Percentiles rank a stretch among this genome's conserved stretches.
Conservation (phyloP, 169 alveolate genomes). For the Theileria equi region DNA sequence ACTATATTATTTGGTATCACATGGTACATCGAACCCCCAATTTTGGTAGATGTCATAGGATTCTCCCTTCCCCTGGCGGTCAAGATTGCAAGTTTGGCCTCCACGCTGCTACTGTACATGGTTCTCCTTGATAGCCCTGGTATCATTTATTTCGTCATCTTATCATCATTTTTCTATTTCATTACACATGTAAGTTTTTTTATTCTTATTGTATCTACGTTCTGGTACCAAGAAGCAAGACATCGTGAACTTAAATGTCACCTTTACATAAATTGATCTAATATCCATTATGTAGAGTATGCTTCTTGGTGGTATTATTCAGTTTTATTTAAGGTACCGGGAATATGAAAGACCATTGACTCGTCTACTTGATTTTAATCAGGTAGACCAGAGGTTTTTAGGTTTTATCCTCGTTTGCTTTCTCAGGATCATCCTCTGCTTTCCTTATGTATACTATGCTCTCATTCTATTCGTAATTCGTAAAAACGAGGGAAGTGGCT, state of each 20-base stretch:
- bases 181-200: slow-evolving; percentile 37
- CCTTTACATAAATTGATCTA: not conserved
- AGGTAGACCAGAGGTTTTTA: not conserved
- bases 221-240: not conserved
- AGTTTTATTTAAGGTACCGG: not conserved
- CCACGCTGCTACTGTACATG: slow-evolving; percentile 19
- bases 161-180: slow-evolving; percentile 10
- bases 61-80: slow-evolving; percentile 18
- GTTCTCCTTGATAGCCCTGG: slow-evolving; percentile 20
- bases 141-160: slow-evolving; percentile 10
- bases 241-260: not conserved
- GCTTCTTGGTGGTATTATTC: slow-evolving; percentile 9
- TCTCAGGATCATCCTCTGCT: slow-evolving; percentile 12
- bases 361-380: slow-evolving; percentile 8
- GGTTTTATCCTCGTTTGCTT: not conserved
- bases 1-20: slow-evolving; percentile 1
- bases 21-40: slow-evolving; percentile 30
- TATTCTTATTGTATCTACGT: not conserved
- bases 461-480: slow-evolving; percentile 31
- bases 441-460: slow-evolving; percentile 40
- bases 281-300: slow-evolving; percentile 1
- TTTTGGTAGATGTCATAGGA: slow-evolving; percentile 20
- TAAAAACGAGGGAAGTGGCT: slow-evolving; percentile 41
- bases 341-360: not conserved
- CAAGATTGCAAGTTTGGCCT: slow-evolving; percentile 12